Base-by-base conservation (phyloP, 352 stramenopile genomes). In the Paralagenidium karlingii region DNA sequence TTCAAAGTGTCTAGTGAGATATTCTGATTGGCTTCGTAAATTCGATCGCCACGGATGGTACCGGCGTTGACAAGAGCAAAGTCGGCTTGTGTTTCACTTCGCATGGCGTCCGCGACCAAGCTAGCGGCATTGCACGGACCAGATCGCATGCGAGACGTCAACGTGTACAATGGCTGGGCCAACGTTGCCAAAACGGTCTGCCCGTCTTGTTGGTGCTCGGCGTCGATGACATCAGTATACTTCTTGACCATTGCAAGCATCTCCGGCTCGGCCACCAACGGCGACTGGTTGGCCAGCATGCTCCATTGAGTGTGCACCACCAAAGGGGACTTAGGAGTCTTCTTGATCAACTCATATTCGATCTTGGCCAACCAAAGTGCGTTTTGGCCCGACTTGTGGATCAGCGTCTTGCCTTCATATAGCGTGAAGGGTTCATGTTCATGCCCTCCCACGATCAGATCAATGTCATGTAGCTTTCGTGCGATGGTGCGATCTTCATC, bases 351-450 rank as follows among this genome's bases (percentile, higher is more conserved):
- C 20, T 77, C 55, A 38, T 94, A 68, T 39, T 93, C 68, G 20
- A 95, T 63, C 10, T 59, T 69, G 0, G 63, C 82, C 22, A 95
- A 59, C 80, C 80, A 95, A 22, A 88, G 78, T 6, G 66, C 77
- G 42, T 94, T 90, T 47, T 90, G 77, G 7, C 82, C 82, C 26
- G 73, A 91, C 48, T 95, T 95, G 66, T 93, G 84, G 24, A 95
- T 80, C 26, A 95, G 65, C 1, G 81, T 90, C 19, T 80, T 64
- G 43, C 69, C 52, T 46, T 86, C 59, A 34, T 88, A 82, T 36
- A 86, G 42, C 30, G 83, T 85, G 38, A 94, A 81, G 0, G 80
- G 80, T 28, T 95, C 81, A 49, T 96, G 87, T 48, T 96, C 87
- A 50, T 96, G 87, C 9, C 87, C 84, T 11, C 86, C 86, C 15